Evolutionary conservation across 768 basidiomycete genomes (phyloP).

Genomic region (Pisolithus marmoratus): DNA sequence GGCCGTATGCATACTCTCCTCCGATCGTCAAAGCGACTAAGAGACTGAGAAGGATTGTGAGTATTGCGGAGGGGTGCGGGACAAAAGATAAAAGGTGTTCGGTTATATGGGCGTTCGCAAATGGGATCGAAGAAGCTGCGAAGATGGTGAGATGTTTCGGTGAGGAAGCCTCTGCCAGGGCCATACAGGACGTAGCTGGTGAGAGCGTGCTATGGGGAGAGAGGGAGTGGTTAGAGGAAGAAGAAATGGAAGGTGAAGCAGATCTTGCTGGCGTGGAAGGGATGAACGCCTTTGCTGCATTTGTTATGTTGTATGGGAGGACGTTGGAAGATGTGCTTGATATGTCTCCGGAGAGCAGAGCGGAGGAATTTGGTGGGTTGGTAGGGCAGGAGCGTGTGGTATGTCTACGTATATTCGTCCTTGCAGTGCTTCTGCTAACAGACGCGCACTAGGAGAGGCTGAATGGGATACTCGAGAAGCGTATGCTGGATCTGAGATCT

Average conservation of each 20-base stretch:
- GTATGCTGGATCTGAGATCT: slow-evolving; percentile 42
- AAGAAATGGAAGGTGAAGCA: slow-evolving; percentile 54
- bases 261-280: slow-evolving; percentile 50
- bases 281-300: slow-evolving; percentile 68
- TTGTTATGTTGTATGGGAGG: slow-evolving; percentile 53
- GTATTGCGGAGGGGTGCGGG: slow-evolving; percentile 55
- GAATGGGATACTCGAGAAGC: too few relatives aligned
- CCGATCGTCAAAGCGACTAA: slow-evolving; percentile 66
- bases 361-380: slow-evolving; percentile 38
- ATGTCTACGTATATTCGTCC: slow-evolving; percentile 18
- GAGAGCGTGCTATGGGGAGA: slow-evolving; percentile 44
- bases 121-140: slow-evolving; percentile 53
- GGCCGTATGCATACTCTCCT: slow-evolving; percentile 50
- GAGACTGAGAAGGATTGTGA: slow-evolving; percentile 58
- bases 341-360: slow-evolving; percentile 41
- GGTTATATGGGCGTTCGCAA: slow-evolving; percentile 59
- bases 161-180: slow-evolving; percentile 45
- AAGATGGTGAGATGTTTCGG: slow-evolving; percentile 51
- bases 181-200: slow-evolving; percentile 32
- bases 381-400: slow-evolving; percentile 52
- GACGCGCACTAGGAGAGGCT: too few relatives aligned
- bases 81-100: slow-evolving; percentile 39
- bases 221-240: slow-evolving; percentile 57
- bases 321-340: slow-evolving; percentile 52
- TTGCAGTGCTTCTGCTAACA: too few relatives aligned